phyloP scores from a whole-genome alignment of 2,329 filamentous ascomycete genomes.

The Hymenoscyphus occultus region DNA sequence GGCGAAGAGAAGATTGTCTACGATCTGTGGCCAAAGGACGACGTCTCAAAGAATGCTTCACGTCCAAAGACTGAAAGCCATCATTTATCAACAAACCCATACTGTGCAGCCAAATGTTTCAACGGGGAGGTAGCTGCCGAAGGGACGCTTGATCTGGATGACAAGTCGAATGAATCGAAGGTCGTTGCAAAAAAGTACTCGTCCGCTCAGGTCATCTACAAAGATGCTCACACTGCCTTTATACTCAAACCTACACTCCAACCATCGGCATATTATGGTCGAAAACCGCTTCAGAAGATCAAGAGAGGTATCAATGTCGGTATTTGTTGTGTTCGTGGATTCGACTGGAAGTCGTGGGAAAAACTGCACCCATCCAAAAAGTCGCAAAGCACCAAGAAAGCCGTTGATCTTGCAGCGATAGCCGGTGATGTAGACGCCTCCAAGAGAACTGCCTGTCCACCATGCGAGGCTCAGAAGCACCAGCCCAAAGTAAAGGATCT shows the following conservation, averaged over 20 bases:
- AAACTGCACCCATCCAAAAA: slow-evolving; percentile 53
- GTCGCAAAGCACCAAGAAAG: slow-evolving; percentile 35
- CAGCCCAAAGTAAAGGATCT: slow-evolving; percentile 77
- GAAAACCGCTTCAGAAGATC: slow-evolving; percentile 79
- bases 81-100: slow-evolving; percentile 45
- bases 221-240: slow-evolving; percentile 72
- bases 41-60: slow-evolving; percentile 38
- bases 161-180: slow-evolving; percentile 20
- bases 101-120: slow-evolving; percentile 59
- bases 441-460: slow-evolving; percentile 43
- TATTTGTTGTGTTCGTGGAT: slow-evolving; percentile 84
- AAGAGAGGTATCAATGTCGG: slow-evolving; percentile 75
- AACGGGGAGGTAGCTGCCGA: slow-evolving; percentile 57
- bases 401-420: slow-evolving; percentile 26
- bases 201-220: slow-evolving; percentile 82
- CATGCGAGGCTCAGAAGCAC: slow-evolving; percentile 62
- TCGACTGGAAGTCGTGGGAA: slow-evolving; percentile 75
- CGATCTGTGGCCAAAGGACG: slow-evolving; percentile 67
- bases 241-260: slow-evolving; percentile 82
- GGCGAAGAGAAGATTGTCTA: slow-evolving; percentile 91
- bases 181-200: slow-evolving; percentile 56
- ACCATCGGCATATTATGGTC: slow-evolving; percentile 80
- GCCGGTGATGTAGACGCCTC: slow-evolving; percentile 19
- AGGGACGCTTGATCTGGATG: slow-evolving; percentile 41
- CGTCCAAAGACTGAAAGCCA: slow-evolving; percentile 21